phyloP scores from a whole-genome alignment of 768 basidiomycete species.

The Rubroboletus pulcherrimus region DNA sequence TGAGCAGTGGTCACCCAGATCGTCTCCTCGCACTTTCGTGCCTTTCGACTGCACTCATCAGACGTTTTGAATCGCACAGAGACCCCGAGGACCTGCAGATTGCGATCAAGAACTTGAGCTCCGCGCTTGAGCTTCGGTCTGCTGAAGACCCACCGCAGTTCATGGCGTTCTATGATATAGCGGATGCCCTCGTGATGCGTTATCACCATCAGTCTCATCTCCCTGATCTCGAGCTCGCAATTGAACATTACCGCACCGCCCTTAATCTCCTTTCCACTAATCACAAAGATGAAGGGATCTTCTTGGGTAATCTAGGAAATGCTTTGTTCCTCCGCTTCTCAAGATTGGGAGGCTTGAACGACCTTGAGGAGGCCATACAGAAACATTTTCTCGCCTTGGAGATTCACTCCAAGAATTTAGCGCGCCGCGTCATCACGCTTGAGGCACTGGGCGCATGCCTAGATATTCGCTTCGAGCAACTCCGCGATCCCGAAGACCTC shows the following conservation, averaged over 20 bases:
- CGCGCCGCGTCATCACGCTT: constrained; percentile 15
- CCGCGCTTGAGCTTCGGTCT: constrained; percentile 18
- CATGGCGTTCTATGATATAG: constrained; percentile 24
- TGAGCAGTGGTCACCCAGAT: constrained; percentile 17
- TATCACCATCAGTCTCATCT: constrained; percentile 21
- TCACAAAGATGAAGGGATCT: constrained; percentile 11
- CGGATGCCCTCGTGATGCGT: constrained; percentile 23
- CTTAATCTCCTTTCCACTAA: constrained; percentile 15
- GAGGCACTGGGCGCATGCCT: constrained; percentile 23
- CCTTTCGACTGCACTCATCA: constrained; percentile 23
- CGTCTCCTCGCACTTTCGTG: constrained; percentile 17
- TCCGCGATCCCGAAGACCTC: constrained; percentile 22
- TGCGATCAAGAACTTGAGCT: constrained; percentile 24
- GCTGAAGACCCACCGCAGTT: constrained; percentile 12
- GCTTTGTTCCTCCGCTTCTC: constrained; percentile 26
- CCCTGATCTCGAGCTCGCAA: constrained; percentile 28
- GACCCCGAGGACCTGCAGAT: constrained; percentile 24
- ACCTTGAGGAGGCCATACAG: constrained; percentile 29
- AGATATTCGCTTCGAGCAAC: constrained; percentile 23
- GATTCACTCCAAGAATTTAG: constrained; percentile 11
- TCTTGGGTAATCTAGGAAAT: constrained; percentile 21
- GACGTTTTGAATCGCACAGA: constrained; percentile 17
- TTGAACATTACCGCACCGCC: constrained; percentile 22
- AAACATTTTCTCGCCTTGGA: constrained; percentile 21
- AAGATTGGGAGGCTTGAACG: constrained; percentile 5